Conservation (phyloP, 257 asterid species). For the Coffea eugenioides region DNA sequence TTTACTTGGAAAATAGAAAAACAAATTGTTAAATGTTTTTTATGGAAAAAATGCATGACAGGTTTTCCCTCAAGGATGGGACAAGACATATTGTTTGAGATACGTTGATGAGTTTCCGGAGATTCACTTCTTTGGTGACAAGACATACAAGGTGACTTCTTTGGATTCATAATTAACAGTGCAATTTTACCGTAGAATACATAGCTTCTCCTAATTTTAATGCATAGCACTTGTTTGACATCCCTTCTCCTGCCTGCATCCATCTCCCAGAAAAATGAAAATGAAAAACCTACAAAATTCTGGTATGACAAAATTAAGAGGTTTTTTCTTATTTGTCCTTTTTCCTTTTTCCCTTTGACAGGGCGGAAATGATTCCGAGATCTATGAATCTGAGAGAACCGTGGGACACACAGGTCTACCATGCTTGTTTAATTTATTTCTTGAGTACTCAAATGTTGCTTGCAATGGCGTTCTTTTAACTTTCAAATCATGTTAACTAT, state of each 20-base stretch:
- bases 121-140: conserved; percentile 95
- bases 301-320: neutral
- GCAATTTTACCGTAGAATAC: neutral
- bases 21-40: neutral
- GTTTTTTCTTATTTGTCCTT: neutral
- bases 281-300: neutral
- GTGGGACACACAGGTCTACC: conserved; percentile 81
- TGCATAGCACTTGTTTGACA: neutral
- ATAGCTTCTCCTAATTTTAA: neutral
- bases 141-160: conserved; percentile 78
- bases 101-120: conserved; percentile 81
- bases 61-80: conserved; percentile 99
- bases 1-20: neutral
- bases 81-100: conserved; percentile 91
- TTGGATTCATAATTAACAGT: conserved; percentile 6
- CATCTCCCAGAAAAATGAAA: neutral
- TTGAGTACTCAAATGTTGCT: neutral
- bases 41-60: conserved; percentile 23
- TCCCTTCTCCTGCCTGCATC: neutral
- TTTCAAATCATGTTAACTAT: conserved; percentile 1
- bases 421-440: neutral
- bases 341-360: conserved; percentile 20
- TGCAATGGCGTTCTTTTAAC: neutral
- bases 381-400: conserved; percentile 85
- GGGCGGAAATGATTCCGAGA: conserved; percentile 97